Evolutionary conservation across 2,329 filamentous ascomycete genomes (phyloP).

Genomic region (Chrysoporthe puriensis): DNA sequence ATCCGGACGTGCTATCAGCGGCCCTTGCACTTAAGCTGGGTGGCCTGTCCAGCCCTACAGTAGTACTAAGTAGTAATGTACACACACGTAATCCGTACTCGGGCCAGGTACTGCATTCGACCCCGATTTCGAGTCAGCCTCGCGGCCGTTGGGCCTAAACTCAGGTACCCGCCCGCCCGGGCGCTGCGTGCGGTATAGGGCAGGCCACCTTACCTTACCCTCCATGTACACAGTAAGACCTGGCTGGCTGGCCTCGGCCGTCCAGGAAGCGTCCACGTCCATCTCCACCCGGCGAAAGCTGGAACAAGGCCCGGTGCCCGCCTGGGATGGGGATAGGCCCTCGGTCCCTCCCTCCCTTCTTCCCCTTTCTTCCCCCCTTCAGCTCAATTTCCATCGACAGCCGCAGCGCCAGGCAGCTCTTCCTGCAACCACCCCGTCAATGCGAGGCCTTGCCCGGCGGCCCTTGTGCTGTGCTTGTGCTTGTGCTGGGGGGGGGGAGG

Average conservation of each 20-base stretch:
- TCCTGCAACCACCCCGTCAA: neutral
- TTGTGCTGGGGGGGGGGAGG: no score
- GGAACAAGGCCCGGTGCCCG: neutral
- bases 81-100: neutral
- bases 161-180: neutral
- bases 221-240: neutral
- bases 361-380: neutral
- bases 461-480: no score
- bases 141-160: slow-evolving; percentile 2
- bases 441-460: neutral
- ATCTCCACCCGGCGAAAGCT: slow-evolving; percentile 6
- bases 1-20: slow-evolving; percentile 14
- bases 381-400: no score
- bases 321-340: neutral
- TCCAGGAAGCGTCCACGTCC: neutral
- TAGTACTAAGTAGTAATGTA: neutral
- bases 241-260: no score
- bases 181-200: no score
- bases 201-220: slow-evolving; percentile 8
- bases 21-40: slow-evolving; percentile 17
- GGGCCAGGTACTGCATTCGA: neutral
- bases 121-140: neutral
- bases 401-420: no score
- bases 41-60: neutral
- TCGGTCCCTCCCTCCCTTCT: neutral